phyloP scores from a whole-genome alignment of 2,329 filamentous ascomycete genomes.

The Chrysoporthe deuterocubensis region DNA sequence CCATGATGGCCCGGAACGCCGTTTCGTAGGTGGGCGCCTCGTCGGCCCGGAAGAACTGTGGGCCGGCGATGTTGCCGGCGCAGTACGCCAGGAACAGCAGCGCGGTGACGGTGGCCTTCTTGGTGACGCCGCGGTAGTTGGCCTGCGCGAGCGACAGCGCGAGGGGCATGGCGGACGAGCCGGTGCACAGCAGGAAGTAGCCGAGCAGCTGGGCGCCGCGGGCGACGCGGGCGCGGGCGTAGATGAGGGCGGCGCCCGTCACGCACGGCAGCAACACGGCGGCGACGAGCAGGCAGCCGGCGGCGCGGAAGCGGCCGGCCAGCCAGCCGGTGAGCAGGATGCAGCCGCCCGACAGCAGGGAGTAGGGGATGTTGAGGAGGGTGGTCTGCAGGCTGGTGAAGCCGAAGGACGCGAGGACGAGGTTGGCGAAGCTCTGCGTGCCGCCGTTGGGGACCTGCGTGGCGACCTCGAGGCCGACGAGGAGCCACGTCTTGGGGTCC shows the following conservation, averaged over 20 bases:
- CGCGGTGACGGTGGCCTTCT: slow-evolving; percentile 63
- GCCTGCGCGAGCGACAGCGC: slow-evolving; percentile 58
- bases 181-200: slow-evolving; percentile 60
- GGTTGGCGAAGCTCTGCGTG: slow-evolving; percentile 62
- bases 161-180: slow-evolving; percentile 58
- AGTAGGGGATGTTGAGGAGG: slow-evolving; percentile 64
- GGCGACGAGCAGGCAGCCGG: slow-evolving; percentile 57
- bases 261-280: slow-evolving; percentile 55
- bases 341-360: slow-evolving; percentile 51
- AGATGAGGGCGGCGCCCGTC: slow-evolving; percentile 57
- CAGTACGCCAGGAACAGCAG: slow-evolving; percentile 61
- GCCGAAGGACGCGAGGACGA: slow-evolving; percentile 59
- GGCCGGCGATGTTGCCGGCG: slow-evolving; percentile 58
- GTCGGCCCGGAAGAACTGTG: slow-evolving; percentile 55
- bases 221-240: slow-evolving; percentile 45
- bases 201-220: slow-evolving; percentile 56
- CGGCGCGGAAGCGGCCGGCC: slow-evolving; percentile 54
- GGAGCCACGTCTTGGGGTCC: slow-evolving; percentile 65
- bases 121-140: slow-evolving; percentile 61
- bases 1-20: slow-evolving; percentile 58
- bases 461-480: slow-evolving; percentile 56
- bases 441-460: slow-evolving; percentile 67
- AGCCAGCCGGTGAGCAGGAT: slow-evolving; percentile 56
- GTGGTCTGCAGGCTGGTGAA: slow-evolving; percentile 59
- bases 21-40: slow-evolving; percentile 58